Evolutionary conservation across 2,329 filamentous ascomycete genomes (phyloP).

Genomic region (Sporothrix mexicana): DNA sequence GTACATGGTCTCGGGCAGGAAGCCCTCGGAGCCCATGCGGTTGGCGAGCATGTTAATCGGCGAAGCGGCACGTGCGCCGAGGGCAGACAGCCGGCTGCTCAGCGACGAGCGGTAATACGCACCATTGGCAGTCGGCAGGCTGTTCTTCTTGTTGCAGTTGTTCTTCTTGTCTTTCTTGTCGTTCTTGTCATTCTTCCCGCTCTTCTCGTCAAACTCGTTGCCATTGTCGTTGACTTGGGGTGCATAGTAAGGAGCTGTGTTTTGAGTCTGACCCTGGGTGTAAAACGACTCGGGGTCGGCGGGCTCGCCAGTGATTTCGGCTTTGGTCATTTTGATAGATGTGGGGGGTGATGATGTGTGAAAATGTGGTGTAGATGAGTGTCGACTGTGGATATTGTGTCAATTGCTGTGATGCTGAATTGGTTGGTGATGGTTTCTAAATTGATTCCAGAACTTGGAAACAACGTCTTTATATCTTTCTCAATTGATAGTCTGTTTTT

Average conservation of each 20-base stretch:
- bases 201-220: background rate
- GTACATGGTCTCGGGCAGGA: constrained; percentile 84
- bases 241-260: background rate
- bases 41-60: constrained; percentile 84
- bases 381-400: background rate
- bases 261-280: constrained; percentile 15
- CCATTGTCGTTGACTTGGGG: constrained; percentile 11
- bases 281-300: constrained; percentile 28
- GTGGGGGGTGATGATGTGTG: background rate
- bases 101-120: constrained; percentile 34
- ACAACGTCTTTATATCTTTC: background rate
- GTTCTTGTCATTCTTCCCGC: constrained; percentile 20
- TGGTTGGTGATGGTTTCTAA: background rate
- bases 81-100: constrained; percentile 42
- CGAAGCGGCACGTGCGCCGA: constrained; percentile 60
- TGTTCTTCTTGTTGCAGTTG: constrained; percentile 19
- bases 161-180: background rate
- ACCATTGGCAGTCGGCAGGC: background rate
- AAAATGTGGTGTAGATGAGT: background rate
- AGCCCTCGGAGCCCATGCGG: constrained; percentile 81
- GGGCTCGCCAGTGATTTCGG: constrained; percentile 8
- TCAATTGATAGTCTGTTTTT: background rate
- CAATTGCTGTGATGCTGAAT: background rate
- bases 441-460: background rate
- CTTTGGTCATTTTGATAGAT: constrained; percentile 2